Conservation (phyloP, 1,284 basidiomycete genomes). For the Thecaphora thlaspeos region DNA sequence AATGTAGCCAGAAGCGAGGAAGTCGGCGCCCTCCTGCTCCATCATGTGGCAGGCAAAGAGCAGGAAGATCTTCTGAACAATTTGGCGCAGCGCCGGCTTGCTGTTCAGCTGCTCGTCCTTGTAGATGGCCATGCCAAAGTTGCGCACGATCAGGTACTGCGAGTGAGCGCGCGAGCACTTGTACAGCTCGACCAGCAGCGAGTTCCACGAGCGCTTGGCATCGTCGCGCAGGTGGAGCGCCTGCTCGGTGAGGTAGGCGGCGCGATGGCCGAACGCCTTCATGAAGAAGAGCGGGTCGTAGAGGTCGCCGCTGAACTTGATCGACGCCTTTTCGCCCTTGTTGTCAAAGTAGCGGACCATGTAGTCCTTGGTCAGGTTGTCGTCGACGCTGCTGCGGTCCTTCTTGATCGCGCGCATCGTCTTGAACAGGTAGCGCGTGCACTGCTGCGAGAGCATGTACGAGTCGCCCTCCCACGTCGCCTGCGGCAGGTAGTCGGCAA, state of each 20-base stretch:
- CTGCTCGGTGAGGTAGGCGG: slow-evolving; percentile 57
- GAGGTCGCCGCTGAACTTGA: slow-evolving; percentile 44
- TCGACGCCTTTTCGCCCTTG: slow-evolving; percentile 46
- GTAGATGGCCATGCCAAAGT: slow-evolving; percentile 59
- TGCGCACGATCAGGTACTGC: slow-evolving; percentile 54
- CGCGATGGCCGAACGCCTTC: slow-evolving; percentile 58
- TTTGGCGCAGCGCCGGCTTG: slow-evolving; percentile 55
- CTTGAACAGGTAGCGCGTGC: slow-evolving; percentile 59
- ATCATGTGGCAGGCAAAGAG: slow-evolving; percentile 45
- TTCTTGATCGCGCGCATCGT: slow-evolving; percentile 50
- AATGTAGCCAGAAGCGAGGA: slow-evolving; percentile 59
- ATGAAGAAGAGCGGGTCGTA: slow-evolving; percentile 55
- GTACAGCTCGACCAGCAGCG: slow-evolving; percentile 58
- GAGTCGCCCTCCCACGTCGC: slow-evolving; percentile 59
- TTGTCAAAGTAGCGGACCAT: slow-evolving; percentile 56
- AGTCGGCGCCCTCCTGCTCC: slow-evolving; percentile 56
- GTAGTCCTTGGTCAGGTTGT: slow-evolving; percentile 57
- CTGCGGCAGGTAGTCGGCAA: slow-evolving; percentile 46
- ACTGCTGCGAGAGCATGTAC: slow-evolving; percentile 60
- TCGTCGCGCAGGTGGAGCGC: slow-evolving; percentile 58
- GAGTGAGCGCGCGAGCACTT: slow-evolving; percentile 49
- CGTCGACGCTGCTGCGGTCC: slow-evolving; percentile 32
- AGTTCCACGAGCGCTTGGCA: slow-evolving; percentile 58
- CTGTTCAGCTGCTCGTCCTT: slow-evolving; percentile 57
- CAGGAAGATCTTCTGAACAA: slow-evolving; percentile 56